Percentiles rank a stretch among this genome's conserved stretches.
Conservation (phyloP, 352 stramenopile species). For the Pythium guiyangense region DNA sequence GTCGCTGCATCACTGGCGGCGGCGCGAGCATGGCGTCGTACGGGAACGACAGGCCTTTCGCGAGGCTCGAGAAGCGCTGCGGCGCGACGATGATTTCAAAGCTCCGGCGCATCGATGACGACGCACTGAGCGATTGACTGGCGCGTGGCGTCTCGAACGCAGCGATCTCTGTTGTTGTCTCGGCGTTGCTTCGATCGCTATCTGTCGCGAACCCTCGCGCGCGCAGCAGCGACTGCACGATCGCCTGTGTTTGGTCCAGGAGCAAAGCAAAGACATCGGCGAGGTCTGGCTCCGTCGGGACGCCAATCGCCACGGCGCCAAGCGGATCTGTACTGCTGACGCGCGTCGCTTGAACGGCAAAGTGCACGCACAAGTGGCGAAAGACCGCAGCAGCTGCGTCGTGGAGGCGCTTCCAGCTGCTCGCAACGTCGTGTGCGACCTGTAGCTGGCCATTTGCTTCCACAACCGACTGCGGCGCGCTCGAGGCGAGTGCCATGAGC, state of each 20-base stretch:
- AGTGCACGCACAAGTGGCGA: slow-evolving; percentile 35
- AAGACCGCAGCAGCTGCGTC: slow-evolving; percentile 32
- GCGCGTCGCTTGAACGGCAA: slow-evolving; percentile 13
- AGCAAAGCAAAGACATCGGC: slow-evolving; percentile 6
- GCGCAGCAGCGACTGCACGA: neutral
- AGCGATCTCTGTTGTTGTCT: neutral
- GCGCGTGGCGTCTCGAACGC: neutral
- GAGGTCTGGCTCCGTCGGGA: slow-evolving; percentile 6
- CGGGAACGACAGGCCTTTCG: slow-evolving; percentile 46
- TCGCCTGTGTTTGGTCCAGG: slow-evolving; percentile 1
- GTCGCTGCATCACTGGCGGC: neutral
- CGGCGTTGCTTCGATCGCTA: neutral
- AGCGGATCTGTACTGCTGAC: neutral
- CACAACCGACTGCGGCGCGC: neutral
- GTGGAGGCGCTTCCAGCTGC: slow-evolving; percentile 13
- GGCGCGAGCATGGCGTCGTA: slow-evolving; percentile 53
- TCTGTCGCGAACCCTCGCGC: neutral
- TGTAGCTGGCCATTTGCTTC: neutral
- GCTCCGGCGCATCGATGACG: slow-evolving; percentile 30
- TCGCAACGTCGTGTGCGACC: slow-evolving; percentile 1
- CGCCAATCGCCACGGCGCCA: neutral
- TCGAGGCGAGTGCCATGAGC: slow-evolving; percentile 10
- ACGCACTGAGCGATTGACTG: neutral
- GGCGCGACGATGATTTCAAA: slow-evolving; percentile 72
- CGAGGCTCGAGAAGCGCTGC: slow-evolving; percentile 46